Evolutionary conservation across 768 basidiomycete genomes (phyloP).

Genomic region (Clitopilus passeckerianus): DNA sequence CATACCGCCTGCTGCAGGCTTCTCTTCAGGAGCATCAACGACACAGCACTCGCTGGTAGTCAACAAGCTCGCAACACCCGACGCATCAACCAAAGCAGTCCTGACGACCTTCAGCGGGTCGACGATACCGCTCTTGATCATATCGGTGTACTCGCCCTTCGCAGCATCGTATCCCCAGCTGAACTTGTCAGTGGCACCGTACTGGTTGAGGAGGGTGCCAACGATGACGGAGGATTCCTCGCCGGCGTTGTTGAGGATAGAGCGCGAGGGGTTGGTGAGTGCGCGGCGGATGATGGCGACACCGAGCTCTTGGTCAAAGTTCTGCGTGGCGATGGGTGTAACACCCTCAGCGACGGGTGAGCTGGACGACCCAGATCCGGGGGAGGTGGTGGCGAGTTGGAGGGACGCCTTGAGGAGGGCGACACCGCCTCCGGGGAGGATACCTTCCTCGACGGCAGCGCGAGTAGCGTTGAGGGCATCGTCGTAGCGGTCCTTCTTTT

Average conservation of each 20-base stretch:
- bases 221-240: conserved; percentile 93
- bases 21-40: conserved; percentile 85
- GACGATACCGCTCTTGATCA: conserved; percentile 92
- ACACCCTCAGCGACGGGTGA: conserved; percentile 51
- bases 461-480: conserved; percentile 97
- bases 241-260: conserved; percentile 91
- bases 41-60: conserved; percentile 92
- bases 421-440: conserved; percentile 94
- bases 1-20: conserved; percentile 55
- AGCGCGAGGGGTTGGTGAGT: conserved; percentile 75
- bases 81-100: conserved; percentile 88
- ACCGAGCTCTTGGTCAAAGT: conserved; percentile 98
- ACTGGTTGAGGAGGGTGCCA: conserved; percentile 71
- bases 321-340: conserved; percentile 68
- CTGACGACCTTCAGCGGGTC: conserved; percentile 96
- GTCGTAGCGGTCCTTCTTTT: conserved; percentile 99
- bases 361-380: conserved; percentile 42
- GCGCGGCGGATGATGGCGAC: conserved; percentile 90
- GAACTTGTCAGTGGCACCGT: conserved; percentile 73
- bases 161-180: conserved; percentile 87
- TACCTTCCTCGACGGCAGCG: conserved; percentile 97
- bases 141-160: conserved; percentile 90
- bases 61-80: conserved; percentile 89
- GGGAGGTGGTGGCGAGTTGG: conserved; percentile 55
- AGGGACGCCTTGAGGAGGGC: conserved; percentile 86